Percentiles rank a stretch among this genome's conserved stretches.
Conservation (phyloP, 2,329 filamentous ascomycete genomes). For the Magnaporthiopsis rhizophila region DNA sequence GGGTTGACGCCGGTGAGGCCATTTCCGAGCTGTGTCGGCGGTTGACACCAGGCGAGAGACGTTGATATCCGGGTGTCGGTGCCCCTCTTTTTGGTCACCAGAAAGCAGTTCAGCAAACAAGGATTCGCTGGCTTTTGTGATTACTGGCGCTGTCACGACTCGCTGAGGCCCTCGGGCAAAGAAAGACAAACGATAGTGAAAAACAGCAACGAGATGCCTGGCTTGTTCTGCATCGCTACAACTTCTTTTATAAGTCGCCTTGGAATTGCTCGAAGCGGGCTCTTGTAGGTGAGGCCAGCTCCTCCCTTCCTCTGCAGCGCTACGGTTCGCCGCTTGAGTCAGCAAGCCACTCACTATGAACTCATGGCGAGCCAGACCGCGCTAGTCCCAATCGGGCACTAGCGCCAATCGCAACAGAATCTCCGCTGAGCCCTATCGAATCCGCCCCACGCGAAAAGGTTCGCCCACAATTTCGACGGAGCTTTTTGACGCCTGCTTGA, state of each 20-base stretch:
- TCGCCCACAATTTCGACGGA: conserved; percentile 1
- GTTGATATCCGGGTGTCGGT: not conserved
- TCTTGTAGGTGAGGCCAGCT: too few relatives aligned
- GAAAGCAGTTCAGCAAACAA: not conserved
- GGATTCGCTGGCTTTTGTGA: too few relatives aligned
- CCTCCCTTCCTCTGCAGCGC: too few relatives aligned
- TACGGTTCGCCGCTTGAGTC: not conserved
- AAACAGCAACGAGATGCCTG: not conserved
- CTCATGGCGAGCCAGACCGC: not conserved
- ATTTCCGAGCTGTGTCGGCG: not conserved
- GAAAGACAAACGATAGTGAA: not conserved
- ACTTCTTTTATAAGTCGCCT: not conserved
- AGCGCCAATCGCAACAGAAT: not conserved
- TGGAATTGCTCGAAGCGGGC: not conserved
- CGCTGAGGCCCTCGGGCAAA: not conserved
- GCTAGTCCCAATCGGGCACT: not conserved
- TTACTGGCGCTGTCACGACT: not conserved
- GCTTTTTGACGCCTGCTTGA: conserved; percentile 1
- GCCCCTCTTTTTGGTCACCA: not conserved
- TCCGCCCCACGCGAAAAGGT: conserved; percentile 7
- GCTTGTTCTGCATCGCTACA: not conserved
- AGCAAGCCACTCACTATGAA: not conserved
- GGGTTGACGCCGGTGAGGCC: conserved; percentile 16
- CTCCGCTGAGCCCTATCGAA: conserved; percentile 7
- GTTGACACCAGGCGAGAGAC: not conserved